These are phyloP conservation scores for Tricholoma saponaceum DNA, from an alignment of 768 basidiomycete genomes.

Conservation along the genomic window DNA sequence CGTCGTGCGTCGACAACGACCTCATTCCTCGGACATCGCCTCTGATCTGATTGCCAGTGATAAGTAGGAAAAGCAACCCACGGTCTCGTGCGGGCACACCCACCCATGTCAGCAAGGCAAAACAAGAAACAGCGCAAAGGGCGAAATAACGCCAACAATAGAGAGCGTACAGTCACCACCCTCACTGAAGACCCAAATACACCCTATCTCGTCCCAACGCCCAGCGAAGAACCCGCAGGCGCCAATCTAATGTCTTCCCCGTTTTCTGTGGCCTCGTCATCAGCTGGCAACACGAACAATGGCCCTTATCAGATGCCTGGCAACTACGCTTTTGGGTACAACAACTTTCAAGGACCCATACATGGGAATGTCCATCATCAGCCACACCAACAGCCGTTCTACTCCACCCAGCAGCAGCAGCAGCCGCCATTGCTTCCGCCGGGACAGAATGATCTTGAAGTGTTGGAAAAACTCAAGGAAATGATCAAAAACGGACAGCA, in stretches of 20 bases:
- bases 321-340: conserved; percentile 36
- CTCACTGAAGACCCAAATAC: conserved; percentile 58
- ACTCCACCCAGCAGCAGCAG: conserved; percentile 17
- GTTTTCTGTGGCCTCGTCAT: conserved; percentile 32
- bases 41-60: conserved; percentile 22
- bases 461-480: conserved; percentile 70
- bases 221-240: conserved; percentile 46
- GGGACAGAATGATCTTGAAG: conserved; percentile 66
- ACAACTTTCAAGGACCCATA: conserved; percentile 27
- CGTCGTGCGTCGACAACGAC: conserved; percentile 5
- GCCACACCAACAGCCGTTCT: conserved; percentile 17
- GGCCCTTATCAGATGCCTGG: conserved; percentile 30
- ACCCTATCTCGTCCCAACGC: conserved; percentile 45
- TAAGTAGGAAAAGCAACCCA: conserved; percentile 15
- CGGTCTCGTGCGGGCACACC: conserved; percentile 11
- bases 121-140: conserved; percentile 59
- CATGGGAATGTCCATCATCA: conserved; percentile 24
- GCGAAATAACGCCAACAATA: conserved; percentile 47
- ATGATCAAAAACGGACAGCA: conserved; percentile 72
- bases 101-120: conserved; percentile 54
- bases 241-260: conserved; percentile 32
- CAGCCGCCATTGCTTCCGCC: conserved; percentile 34
- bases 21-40: conserved; percentile 11
- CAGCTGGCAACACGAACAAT: conserved; percentile 23
- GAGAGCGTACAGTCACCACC: conserved; percentile 67